phyloP scores from a whole-genome alignment of 139 green algal species.

The Nannochloris sp. region DNA sequence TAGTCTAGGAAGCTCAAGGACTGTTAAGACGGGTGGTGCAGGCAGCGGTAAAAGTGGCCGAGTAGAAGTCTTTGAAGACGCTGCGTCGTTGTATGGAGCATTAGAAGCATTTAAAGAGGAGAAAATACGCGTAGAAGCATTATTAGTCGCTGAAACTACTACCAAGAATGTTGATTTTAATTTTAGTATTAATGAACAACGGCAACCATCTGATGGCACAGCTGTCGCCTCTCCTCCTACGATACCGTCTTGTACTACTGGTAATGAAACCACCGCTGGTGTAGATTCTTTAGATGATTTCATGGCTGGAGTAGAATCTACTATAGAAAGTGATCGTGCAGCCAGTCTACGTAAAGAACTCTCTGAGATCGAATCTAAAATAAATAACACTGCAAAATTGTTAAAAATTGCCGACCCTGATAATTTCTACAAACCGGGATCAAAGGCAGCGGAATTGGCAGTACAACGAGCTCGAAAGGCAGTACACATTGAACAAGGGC shows the following conservation, averaged over 20 bases:
- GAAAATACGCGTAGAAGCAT: constrained; percentile 17
- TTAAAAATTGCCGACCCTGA: constrained; percentile 63
- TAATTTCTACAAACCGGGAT: constrained; percentile 50
- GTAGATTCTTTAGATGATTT: constrained; percentile 67
- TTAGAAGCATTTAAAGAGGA: constrained; percentile 42
- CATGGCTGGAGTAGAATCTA: constrained; percentile 49
- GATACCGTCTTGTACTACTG: no score
- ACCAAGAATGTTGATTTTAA: no score
- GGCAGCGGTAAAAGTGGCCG: no score
- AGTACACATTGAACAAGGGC: neutral
- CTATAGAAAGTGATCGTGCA: constrained; percentile 60
- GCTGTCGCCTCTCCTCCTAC: neutral
- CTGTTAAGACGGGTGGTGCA: neutral
- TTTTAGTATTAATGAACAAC: no score
- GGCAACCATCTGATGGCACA: neutral
- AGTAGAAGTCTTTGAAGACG: no score
- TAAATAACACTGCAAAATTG: constrained; percentile 43
- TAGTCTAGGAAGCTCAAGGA: neutral
- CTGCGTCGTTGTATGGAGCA: constrained; percentile 47
- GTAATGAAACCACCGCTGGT: constrained; percentile 3
- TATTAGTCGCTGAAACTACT: constrained; percentile 12
- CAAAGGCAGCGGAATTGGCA: constrained; percentile 24
- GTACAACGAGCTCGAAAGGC: constrained; percentile 5
- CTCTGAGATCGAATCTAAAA: constrained; percentile 38
- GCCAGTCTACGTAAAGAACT: constrained; percentile 37